Evolutionary conservation across 306 rosid genomes (phyloP), one percentile per base, ranked within the genome.

Genomic region (Quercus engelmannii): DNA sequence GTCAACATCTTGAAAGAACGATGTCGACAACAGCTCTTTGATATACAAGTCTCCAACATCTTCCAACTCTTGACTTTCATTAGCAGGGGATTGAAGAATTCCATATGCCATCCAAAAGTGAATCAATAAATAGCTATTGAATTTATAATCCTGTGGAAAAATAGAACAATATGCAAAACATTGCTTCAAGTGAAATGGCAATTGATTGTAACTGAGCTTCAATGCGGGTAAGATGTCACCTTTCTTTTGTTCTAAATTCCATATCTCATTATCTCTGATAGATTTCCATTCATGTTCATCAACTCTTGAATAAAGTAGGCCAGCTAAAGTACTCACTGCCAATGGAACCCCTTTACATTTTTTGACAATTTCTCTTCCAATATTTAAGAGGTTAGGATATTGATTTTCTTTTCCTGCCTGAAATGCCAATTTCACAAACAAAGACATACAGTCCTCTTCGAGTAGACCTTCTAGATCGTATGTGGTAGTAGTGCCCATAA

Each of bases 81-180:
- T 0, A 0, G 0, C 0, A 35, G 41, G 52, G 17, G 76, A 56
- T 20, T 28, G 76, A 46, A 71, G 78, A 38, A 79, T 63, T 21
- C 79, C 87, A 3, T 51, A 55, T 72, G 87, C 78, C 84, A 79
- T 63, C 87, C 84, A 83, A 8, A 79, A 17, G 1, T 1, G 17
- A 21, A 71, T 52, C 75, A 82, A 28, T 0, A n/a, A n/a, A n/a
- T n/a, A n/a, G n/a, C n/a, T 54, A 0, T 0, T 1, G 54, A 35
- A 75, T 1, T 0, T 3, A 5, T 5, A 5, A 23, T 41, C 77
- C 26, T 73, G 54, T 31, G 76, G 76, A 2, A 12, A 73, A 26
- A 54, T 0, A 11, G 64, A 26, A 54, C n/a, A 83, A 20, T 33
- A 79, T 21, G 78, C 80, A 56, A 83, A 79, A 21, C 77, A 74